Evolutionary conservation across 176 grass and related monocot species (phyloP).

Genomic region (Triticum dicoccoides): DNA sequence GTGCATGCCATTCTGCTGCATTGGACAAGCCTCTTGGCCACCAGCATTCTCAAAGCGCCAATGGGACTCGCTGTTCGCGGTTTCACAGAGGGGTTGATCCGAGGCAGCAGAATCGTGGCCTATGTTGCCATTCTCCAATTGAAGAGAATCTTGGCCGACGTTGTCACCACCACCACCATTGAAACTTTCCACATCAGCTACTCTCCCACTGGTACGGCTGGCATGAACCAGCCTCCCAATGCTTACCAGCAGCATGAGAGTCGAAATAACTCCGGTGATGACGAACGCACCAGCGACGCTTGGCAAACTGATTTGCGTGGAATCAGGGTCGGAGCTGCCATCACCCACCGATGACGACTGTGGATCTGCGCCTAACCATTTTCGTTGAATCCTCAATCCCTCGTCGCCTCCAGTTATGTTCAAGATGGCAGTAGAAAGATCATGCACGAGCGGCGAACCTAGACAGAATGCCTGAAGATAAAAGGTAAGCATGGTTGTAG

Average conservation of each 20-base stretch:
- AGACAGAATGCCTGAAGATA: constrained; percentile 40
- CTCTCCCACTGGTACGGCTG: background rate
- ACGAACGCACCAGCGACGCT: constrained; percentile 51
- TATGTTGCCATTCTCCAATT: background rate
- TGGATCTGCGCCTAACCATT: constrained; percentile 30
- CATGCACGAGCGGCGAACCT: constrained; percentile 40
- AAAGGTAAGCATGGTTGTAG: background rate
- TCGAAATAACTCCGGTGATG: constrained; percentile 33
- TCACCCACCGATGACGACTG: background rate
- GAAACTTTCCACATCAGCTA: background rate
- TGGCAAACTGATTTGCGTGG: constrained; percentile 19
- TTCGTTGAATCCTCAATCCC: constrained; percentile 12
- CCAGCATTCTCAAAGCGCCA: background rate
- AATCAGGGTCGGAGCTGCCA: background rate
- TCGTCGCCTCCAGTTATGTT: constrained; percentile 31
- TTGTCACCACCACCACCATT: too few species aligned
- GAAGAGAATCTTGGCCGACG: background rate
- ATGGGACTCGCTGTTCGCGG: background rate
- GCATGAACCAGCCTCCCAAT: background rate
- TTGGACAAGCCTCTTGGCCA: background rate
- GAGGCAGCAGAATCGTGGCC: background rate
- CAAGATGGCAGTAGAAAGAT: constrained; percentile 54
- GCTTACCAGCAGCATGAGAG: constrained; percentile 41
- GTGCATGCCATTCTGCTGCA: background rate
- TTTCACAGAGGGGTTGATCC: background rate